Evolutionary conservation across 805 yeast species (phyloP).

Genomic region (Nakazawaea sp.): DNA sequence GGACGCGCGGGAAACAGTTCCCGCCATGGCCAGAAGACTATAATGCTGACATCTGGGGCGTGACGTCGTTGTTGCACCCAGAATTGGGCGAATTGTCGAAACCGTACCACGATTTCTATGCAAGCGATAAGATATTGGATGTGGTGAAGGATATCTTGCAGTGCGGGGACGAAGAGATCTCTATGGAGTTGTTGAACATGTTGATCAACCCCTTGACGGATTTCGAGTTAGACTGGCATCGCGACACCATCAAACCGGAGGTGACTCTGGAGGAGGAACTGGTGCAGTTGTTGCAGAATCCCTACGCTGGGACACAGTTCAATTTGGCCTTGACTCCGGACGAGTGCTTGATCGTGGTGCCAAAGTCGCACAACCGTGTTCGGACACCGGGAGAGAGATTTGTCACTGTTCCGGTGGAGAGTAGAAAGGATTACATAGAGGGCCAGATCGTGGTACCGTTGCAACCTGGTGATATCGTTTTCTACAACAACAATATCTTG

Average conservation of each 20-base stretch:
- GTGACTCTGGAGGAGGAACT: conserved; percentile 38
- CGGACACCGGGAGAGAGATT: conserved; percentile 37
- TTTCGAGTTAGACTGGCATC: conserved; percentile 48
- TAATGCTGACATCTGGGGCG: conserved; percentile 49
- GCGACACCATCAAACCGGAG: conserved; percentile 43
- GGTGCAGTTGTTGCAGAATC: conserved; percentile 27
- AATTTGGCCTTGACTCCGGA: conserved; percentile 42
- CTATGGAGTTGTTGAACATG: conserved; percentile 47
- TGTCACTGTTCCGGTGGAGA: conserved; percentile 26
- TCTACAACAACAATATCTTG: conserved; percentile 42
- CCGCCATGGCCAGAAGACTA: conserved; percentile 51
- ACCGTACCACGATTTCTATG: conserved; percentile 34
- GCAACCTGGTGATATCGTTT: conserved; percentile 43
- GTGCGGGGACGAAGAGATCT: conserved; percentile 24
- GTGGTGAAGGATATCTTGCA: conserved; percentile 38
- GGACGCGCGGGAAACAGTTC: conserved; percentile 46
- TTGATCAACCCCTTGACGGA: conserved; percentile 45
- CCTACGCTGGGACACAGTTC: conserved; percentile 43
- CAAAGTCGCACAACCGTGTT: conserved; percentile 37
- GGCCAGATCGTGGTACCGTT: conserved; percentile 34
- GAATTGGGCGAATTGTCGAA: conserved; percentile 28
- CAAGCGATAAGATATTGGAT: conserved; percentile 29
- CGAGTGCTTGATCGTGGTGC: conserved; percentile 39
- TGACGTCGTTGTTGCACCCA: conserved; percentile 41
- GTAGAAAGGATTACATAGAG: conserved; percentile 27